Percentiles rank a stretch among this genome's conserved stretches.
These are phyloP conservation scores for Emericellopsis atlantica DNA, from an alignment of 2,329 filamentous ascomycete species.

Conservation along the genomic window DNA sequence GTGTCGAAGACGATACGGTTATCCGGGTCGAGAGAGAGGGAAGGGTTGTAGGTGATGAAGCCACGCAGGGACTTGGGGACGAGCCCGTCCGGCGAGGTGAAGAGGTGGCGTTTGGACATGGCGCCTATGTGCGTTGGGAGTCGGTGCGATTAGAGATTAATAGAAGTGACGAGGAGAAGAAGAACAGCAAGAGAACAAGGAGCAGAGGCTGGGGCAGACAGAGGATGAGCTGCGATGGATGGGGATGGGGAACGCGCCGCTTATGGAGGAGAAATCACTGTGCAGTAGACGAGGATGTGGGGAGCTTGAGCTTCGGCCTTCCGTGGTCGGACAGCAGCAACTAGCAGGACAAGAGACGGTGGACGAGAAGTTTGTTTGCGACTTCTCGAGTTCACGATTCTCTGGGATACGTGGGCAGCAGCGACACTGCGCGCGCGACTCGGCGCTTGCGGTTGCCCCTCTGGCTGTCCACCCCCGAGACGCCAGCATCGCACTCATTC, in stretches of 20 bases:
- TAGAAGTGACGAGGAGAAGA: not conserved
- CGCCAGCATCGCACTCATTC: not conserved
- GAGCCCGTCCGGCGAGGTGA: conserved; percentile 37
- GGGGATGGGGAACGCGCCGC: not conserved
- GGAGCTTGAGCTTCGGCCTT: too few relatives aligned
- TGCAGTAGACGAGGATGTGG: not conserved
- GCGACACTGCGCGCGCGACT: too few relatives aligned
- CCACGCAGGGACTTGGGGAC: conserved; percentile 38
- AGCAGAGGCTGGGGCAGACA: not conserved
- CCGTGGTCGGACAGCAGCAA: too few relatives aligned
- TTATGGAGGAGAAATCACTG: not conserved
- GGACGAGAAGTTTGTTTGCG: too few relatives aligned
- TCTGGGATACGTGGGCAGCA: too few relatives aligned
- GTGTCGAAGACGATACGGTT: conserved; percentile 40
- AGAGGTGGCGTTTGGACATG: conserved; percentile 42
- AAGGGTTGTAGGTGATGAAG: conserved; percentile 39
- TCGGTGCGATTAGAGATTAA: conserved; percentile 1
- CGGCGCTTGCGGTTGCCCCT: too few relatives aligned
- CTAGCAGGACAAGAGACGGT: too few relatives aligned
- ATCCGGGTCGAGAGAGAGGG: conserved; percentile 32
- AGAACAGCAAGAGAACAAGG: too few relatives aligned
- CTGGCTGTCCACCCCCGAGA: too few relatives aligned
- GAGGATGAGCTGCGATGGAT: not conserved
- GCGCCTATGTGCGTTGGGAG: conserved; percentile 3
- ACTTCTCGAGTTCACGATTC: too few relatives aligned